Evolutionary conservation across 192 early-diverging fungal genomes (phyloP).

Genomic region (Rhizophagus clarus): DNA sequence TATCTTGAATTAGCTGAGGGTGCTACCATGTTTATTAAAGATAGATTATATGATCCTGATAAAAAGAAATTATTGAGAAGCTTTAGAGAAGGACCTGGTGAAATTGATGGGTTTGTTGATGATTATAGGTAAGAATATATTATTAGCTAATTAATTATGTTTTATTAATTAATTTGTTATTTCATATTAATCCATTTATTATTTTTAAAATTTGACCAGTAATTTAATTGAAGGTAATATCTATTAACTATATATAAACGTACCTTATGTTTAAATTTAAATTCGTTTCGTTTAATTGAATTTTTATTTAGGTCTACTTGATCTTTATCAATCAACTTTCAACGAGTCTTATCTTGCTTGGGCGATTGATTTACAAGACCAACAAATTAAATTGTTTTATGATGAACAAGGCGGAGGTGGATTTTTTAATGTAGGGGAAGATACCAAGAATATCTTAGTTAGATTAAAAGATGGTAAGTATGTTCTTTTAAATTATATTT

Average conservation of each 20-base stretch:
- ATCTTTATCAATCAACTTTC: constrained; percentile 56
- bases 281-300: background rate
- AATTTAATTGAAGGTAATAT: constrained; percentile 25
- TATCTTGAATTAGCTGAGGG: constrained; percentile 45
- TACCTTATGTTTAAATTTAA: background rate
- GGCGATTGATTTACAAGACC: constrained; percentile 59
- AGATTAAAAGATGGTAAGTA: constrained; percentile 57
- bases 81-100: constrained; percentile 49
- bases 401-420: constrained; percentile 50
- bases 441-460: constrained; percentile 48
- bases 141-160: background rate
- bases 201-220: background rate
- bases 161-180: background rate
- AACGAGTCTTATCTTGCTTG: constrained; percentile 59
- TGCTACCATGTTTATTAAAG: constrained; percentile 51
- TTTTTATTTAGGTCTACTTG: constrained; percentile 54
- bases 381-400: constrained; percentile 60
- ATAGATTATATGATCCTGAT: constrained; percentile 46
- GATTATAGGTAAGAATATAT: constrained; percentile 54
- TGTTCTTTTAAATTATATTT: background rate
- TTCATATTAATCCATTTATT: background rate
- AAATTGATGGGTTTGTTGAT: constrained; percentile 57
- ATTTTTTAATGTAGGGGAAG: constrained; percentile 50
- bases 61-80: constrained; percentile 45
- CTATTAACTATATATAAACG: background rate